These are phyloP conservation scores for Crithidia expoeki DNA, from an alignment of 208 protist genomes.

Conservation along the genomic window DNA sequence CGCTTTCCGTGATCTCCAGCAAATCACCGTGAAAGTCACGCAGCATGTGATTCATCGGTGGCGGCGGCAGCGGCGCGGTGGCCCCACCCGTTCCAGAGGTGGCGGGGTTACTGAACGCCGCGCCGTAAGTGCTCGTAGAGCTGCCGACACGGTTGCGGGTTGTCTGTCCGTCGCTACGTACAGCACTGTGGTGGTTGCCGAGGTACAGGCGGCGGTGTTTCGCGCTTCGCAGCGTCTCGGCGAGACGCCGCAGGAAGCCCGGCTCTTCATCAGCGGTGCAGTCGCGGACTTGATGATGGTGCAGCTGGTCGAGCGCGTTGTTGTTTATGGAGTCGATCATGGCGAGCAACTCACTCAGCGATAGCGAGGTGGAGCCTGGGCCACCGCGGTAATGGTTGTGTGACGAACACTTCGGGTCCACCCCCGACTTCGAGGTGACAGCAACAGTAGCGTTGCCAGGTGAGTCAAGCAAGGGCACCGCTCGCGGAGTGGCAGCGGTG, in stretches of 20 bases:
- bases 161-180: constrained; percentile 72
- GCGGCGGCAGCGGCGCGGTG: constrained; percentile 26
- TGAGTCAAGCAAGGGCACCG: neutral
- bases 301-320: constrained; percentile 45
- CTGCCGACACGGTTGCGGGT: constrained; percentile 42
- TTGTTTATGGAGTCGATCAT: constrained; percentile 71
- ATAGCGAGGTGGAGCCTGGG: constrained; percentile 15
- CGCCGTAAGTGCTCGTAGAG: neutral
- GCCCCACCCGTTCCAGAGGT: constrained; percentile 2
- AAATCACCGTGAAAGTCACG: constrained; percentile 60
- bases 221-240: constrained; percentile 68
- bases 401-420: neutral
- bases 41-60: constrained; percentile 61
- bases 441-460: neutral
- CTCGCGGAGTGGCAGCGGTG: neutral
- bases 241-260: constrained; percentile 49
- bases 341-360: constrained; percentile 61
- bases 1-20: constrained; percentile 66
- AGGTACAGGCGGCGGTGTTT: constrained; percentile 66
- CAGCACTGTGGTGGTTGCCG: constrained; percentile 61
- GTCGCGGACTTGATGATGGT: constrained; percentile 41
- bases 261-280: constrained; percentile 52
- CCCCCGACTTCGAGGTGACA: neutral
- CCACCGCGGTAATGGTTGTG: constrained; percentile 24
- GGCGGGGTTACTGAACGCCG: constrained; percentile 12